Evolutionary conservation across 352 stramenopile species (phyloP), one percentile per base, ranked within the genome.

Genomic region (Phytophthora quininea): DNA sequence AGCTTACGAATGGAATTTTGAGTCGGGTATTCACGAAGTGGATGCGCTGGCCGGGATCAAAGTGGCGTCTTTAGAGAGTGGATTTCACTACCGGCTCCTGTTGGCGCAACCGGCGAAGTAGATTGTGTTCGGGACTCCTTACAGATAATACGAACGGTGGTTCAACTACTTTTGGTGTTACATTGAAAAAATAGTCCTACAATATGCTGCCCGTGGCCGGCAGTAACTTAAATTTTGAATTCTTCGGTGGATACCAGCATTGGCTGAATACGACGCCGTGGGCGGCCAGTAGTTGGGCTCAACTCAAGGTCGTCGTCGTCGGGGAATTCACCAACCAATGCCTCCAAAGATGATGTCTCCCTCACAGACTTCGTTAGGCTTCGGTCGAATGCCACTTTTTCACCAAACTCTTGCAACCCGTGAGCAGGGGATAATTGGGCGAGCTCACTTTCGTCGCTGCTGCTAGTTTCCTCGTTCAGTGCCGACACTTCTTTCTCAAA

Each of bases 1-100:
- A 42, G 84, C 76, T 8, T 95, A 86, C 57, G 88, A 93, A 71
- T 95, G 88, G 88, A 86, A 75, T 43, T 88, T 89, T 54, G 74
- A 82, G 31, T 61, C 59, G 49, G 88, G 86, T 24, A 65, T 95
- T 38, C 77, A 82, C 48, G 62, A 56, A 4, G 64, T 92, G 40
- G 58, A 79, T 27, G 78, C 76, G n/a, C 73, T 77, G 0, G 54
- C 67, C 9, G 52, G 68, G 30, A 54, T 91, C 30, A 56, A 73
- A 6, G 80, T 94, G 27, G 46, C 56, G 12, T 79, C 84, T 29
- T 76, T 90, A 67, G 86, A 94, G 64, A 90, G 84, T 46, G 88
- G 88, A 45, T 95, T 92, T 63, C 75, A 85, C 59, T 91, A 90
- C 67, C 72, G 83, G 3, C 60, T 94, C 48, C 19, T 94, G 46